Evolutionary conservation across 176 grass and related monocot species (phyloP).

Genomic region (Raddia distichophylla): DNA sequence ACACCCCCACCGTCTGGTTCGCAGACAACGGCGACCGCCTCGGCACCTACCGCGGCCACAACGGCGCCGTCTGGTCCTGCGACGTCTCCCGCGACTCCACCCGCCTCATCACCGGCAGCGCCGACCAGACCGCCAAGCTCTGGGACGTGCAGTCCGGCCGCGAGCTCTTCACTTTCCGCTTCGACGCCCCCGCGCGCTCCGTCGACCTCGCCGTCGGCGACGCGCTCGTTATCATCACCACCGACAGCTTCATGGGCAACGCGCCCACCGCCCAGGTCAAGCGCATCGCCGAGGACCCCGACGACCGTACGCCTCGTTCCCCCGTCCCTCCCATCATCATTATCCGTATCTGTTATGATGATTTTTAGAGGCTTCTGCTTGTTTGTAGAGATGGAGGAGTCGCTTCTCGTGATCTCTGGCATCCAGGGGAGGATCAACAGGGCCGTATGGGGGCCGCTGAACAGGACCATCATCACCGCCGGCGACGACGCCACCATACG

Average conservation of each 20-base stretch:
- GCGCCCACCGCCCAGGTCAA: slow-evolving; percentile 85
- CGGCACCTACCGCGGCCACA: slow-evolving; percentile 94
- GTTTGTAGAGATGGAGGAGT: slow-evolving; percentile 78
- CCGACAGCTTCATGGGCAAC: slow-evolving; percentile 85
- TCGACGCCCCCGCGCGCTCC: slow-evolving; percentile 76
- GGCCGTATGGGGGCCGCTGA: slow-evolving; percentile 85
- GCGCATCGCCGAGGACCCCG: slow-evolving; percentile 61
- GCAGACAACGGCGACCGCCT: slow-evolving; percentile 82
- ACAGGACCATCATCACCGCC: slow-evolving; percentile 88
- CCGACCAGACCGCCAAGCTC: slow-evolving; percentile 81
- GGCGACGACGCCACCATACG: slow-evolving; percentile 86
- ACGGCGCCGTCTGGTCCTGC: slow-evolving; percentile 93
- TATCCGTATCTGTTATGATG: neutral
- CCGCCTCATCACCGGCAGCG: slow-evolving; percentile 71
- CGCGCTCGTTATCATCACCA: slow-evolving; percentile 70
- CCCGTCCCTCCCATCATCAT: neutral
- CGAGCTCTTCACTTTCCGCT: slow-evolving; percentile 77
- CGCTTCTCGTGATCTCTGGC: slow-evolving; percentile 69
- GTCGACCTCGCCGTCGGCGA: slow-evolving; percentile 76
- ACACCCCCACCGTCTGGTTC: slow-evolving; percentile 84
- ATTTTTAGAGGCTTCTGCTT: neutral
- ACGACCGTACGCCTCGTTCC: slow-evolving; percentile 54
- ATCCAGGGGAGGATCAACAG: slow-evolving; percentile 91
- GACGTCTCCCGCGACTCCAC: slow-evolving; percentile 86
- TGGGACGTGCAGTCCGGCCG: slow-evolving; percentile 79